Conservation (phyloP, 495 filamentous ascomycete species). For the Aspergillus indologenus region DNA sequence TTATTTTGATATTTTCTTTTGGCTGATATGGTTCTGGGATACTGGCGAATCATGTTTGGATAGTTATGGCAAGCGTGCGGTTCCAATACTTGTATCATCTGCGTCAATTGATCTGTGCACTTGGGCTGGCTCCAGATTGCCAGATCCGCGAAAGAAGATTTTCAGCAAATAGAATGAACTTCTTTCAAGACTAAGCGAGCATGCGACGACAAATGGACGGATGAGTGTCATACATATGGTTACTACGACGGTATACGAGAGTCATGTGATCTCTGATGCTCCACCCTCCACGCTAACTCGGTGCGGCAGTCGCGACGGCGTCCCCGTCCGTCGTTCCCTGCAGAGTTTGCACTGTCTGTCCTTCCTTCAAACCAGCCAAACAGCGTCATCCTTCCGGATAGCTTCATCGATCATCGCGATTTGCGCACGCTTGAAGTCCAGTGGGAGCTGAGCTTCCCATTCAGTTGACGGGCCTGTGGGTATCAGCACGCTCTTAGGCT, state of each 20-base stretch:
- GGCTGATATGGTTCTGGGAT: not conserved
- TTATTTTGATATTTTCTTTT: not conserved
- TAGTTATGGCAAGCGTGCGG: not conserved
- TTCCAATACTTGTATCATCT: not conserved
- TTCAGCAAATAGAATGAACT: not conserved
- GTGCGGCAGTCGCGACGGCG: not conserved
- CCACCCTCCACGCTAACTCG: not conserved
- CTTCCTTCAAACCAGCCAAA: conserved; percentile 49
- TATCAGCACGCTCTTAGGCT: not conserved
- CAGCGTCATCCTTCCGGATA: conserved; percentile 31
- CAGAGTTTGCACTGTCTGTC: conserved; percentile 51
- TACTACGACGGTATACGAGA: not conserved
- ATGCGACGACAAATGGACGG: too few species aligned
- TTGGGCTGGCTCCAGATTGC: conserved; percentile 17
- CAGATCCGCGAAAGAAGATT: not conserved
- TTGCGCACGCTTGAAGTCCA: conserved; percentile 10
- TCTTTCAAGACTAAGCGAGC: not conserved
- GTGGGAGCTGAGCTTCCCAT: conserved; percentile 9
- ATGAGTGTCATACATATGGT: not conserved
- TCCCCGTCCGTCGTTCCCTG: conserved; percentile 7
- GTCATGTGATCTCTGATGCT: not conserved
- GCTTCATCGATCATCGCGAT: conserved; percentile 21
- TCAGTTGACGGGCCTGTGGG: not conserved
- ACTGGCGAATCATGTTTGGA: not conserved
- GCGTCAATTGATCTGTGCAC: not conserved